Evolutionary conservation across 768 basidiomycete species (phyloP).

Genomic region (Phylloporus sp.): DNA sequence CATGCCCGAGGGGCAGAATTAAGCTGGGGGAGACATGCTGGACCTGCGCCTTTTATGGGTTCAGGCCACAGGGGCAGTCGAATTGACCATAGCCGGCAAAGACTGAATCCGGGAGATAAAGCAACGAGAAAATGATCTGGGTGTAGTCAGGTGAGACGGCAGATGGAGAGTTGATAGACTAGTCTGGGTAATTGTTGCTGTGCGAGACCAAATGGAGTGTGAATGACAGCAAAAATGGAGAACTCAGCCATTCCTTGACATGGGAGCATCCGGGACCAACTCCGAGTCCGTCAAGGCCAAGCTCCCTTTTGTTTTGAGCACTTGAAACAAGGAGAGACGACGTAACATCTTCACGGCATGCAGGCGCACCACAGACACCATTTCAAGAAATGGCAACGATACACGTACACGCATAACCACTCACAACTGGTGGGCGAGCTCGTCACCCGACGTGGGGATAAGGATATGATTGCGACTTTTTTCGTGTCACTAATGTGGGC

Average conservation of each 20-base stretch:
- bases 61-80: conserved; percentile 28
- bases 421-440: too few species aligned
- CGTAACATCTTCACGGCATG: neutral
- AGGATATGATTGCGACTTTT: too few species aligned
- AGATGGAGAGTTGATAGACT: neutral
- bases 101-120: conserved; percentile 16
- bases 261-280: conserved; percentile 7
- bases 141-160: conserved; percentile 9
- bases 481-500: too few species aligned
- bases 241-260: conserved; percentile 14
- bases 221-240: conserved; percentile 20
- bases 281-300: conserved; percentile 4
- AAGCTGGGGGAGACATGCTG: conserved; percentile 11
- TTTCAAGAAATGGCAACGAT: neutral
- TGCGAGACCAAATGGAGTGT: conserved; percentile 7
- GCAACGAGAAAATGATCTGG: conserved; percentile 5
- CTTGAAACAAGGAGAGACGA: neutral
- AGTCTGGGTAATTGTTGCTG: neutral
- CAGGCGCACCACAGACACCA: neutral
- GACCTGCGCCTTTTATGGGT: conserved; percentile 27
- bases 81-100: conserved; percentile 10
- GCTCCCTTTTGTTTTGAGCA: conserved; percentile 12
- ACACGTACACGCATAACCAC: neutral
- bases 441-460: too few species aligned
- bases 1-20: conserved; percentile 29